Base-by-base conservation (phyloP, 2,329 filamentous ascomycete genomes). In the Xylariales sp. region DNA sequence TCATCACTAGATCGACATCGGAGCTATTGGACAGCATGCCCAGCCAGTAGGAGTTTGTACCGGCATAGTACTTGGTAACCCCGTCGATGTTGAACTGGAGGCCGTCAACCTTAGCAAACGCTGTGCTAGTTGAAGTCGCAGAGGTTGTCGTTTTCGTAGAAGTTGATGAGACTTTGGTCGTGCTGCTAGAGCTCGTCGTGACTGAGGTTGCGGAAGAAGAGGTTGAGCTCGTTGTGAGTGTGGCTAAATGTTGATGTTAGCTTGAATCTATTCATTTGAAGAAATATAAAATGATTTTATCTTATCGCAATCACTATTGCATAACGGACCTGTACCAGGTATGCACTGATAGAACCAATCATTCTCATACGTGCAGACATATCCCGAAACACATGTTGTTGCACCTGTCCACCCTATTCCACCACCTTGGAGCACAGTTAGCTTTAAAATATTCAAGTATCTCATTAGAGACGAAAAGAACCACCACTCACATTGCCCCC, bases 21-120 rank as follows among this genome's bases (percentile, higher is more conserved):
- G 57, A 62, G 44, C 76, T 59, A 38, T 68, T 69, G 33, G 62
- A 69, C 21, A 74, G 50, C 56, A 74, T 74, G 10, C 60, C 60
- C 31, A 74, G 64, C 72, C 71, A 76, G 56, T 74, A 76, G 37
- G 63, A 59, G 55, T 76, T 76, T 14, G 69, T 74, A 21, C 72
- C 72, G 7, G 69, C 67, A 44, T 63, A 72, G 51, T 74, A 70
- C 33, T 59, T 52, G 5, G 60, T 59, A 38, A 53, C 53, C 28
- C 66, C 65, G 45, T 70, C 64, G 40, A 70, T 66, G 37, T 59
- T 52, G 47, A 66, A 66, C 15, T 57, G 35, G 11, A 51, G 41
- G 5, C 61, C 56, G 33, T 48, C 44, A 4, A 44, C 42, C 32
- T 42, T 51, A 15, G 52, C 37, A 40, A 55, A 55, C 4, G 44